Evolutionary conservation across 768 basidiomycete species (phyloP), one percentile per base, ranked within the genome.

Genomic region (Lactarius vividus): DNA sequence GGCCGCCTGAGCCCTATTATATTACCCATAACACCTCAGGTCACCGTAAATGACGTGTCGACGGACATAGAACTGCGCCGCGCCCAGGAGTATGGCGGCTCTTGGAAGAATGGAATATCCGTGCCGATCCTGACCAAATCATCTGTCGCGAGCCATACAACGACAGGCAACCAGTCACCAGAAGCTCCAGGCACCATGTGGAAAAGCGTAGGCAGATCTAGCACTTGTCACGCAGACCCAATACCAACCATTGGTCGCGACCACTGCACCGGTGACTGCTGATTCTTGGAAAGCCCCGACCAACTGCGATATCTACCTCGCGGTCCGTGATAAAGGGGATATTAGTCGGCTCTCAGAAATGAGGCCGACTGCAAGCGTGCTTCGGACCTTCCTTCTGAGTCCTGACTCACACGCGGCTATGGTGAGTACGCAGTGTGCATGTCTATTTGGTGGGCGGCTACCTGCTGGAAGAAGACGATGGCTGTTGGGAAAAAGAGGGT

Each of bases 381-480:
- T 56, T 33, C 31, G 13, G 40, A 59, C 4, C 20, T 26, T 0
- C 35, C 35, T 23, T 13, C 4, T 57, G 60, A 62, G n/a, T 59
- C 66, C 4, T 57, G 60, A 62, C 26, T 59, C 66, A 28, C 37
- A 62, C 29, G 20, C 52, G 28, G 68, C 76, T 18, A 77, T 84
- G 76, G 75, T 79, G 40, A 91, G 83, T 68, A 93, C 91, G 2
- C 91, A 94, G 73, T 75, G 87, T 8, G 74, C 91, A 4, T 91
- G 92, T 2, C 83, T 81, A 0, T 85, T 85, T 75, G 91, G 91
- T 39, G 89, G 88, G 28, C 81, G 88, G 46, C 81, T 26, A 20
- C 26, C 35, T 55, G 3, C 81, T 29, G 64, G 6, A 89, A 83
- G 77, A 87, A 86, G 77, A 88, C 85, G 73, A 63, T 75, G 31